Evolutionary conservation across 2,329 filamentous ascomycete species (phyloP).

Genomic region (Parastagonospora nodorum): DNA sequence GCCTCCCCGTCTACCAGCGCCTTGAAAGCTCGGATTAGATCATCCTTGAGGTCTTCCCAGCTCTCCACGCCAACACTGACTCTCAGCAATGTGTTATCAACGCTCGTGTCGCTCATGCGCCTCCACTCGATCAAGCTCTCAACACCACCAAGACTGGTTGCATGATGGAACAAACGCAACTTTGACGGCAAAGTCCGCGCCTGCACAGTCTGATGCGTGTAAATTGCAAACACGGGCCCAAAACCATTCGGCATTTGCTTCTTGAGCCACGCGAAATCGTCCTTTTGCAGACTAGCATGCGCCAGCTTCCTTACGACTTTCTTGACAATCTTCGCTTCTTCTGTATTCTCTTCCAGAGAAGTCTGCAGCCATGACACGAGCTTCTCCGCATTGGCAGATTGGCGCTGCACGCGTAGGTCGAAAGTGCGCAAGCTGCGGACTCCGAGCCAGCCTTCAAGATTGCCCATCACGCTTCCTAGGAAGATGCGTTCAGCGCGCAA

Average conservation of each 20-base stretch:
- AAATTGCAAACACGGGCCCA: constrained; percentile 84
- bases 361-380: constrained; percentile 74
- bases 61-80: constrained; percentile 87
- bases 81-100: constrained; percentile 75
- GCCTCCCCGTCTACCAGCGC: constrained; percentile 11
- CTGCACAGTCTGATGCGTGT: constrained; percentile 62
- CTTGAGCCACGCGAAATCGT: constrained; percentile 69
- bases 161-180: constrained; percentile 86
- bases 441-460: constrained; percentile 89
- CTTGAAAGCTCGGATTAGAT: constrained; percentile 58
- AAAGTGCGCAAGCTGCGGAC: constrained; percentile 84
- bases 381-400: constrained; percentile 70
- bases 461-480: constrained; percentile 85
- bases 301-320: constrained; percentile 65
- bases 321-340: constrained; percentile 53
- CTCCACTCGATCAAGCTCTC: constrained; percentile 98
- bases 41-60: constrained; percentile 80
- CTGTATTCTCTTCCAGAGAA: constrained; percentile 50
- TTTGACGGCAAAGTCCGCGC: constrained; percentile 77
- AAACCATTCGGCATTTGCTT: constrained; percentile 91
- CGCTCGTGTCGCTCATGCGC: constrained; percentile 77
- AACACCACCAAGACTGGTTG: constrained; percentile 90
- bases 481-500: constrained; percentile 73
- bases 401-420: constrained; percentile 78
- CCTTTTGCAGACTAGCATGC: constrained; percentile 80